Conservation (phyloP, 768 basidiomycete genomes). For the Rhizopogon sp. region DNA sequence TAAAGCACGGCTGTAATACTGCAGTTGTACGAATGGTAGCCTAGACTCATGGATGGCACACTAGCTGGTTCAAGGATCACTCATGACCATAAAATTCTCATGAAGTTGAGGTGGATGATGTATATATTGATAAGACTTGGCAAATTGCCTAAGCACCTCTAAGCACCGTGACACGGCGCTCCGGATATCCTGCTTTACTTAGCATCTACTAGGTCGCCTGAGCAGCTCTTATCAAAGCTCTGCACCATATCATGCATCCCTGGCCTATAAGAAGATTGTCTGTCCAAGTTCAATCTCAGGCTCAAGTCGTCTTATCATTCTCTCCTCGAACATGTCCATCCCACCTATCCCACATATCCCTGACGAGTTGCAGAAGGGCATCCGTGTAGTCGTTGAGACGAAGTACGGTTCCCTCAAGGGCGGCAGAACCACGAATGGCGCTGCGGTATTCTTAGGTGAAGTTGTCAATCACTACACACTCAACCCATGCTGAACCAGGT, state of each 20-base stretch:
- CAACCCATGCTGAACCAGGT: neutral
- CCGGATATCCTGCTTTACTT: conserved; percentile 1
- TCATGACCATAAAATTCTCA: neutral
- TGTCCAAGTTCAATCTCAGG: neutral
- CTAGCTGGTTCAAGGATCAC: too few species aligned
- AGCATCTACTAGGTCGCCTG: neutral
- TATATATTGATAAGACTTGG: too few species aligned
- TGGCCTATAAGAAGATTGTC: neutral
- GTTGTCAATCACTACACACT: neutral
- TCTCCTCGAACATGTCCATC: neutral
- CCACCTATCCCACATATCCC: conserved; percentile 38
- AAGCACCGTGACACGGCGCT: neutral
- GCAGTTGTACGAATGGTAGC: too few species aligned
- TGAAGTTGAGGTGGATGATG: too few species aligned
- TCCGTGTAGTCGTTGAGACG: conserved; percentile 47
- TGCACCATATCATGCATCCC: neutral
- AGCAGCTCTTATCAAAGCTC: neutral
- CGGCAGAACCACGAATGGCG: conserved; percentile 54
- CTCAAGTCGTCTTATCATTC: neutral
- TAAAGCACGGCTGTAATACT: neutral
- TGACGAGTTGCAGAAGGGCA: conserved; percentile 45
- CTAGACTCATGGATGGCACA: neutral
- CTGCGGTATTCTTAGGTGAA: conserved; percentile 61
- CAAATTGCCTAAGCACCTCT: too few species aligned
- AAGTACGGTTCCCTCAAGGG: conserved; percentile 53